Evolutionary conservation across 2,329 filamentous ascomycete genomes (phyloP), one percentile per base, ranked within the genome.

Genomic region (Cordyceps cateniannulata): DNA sequence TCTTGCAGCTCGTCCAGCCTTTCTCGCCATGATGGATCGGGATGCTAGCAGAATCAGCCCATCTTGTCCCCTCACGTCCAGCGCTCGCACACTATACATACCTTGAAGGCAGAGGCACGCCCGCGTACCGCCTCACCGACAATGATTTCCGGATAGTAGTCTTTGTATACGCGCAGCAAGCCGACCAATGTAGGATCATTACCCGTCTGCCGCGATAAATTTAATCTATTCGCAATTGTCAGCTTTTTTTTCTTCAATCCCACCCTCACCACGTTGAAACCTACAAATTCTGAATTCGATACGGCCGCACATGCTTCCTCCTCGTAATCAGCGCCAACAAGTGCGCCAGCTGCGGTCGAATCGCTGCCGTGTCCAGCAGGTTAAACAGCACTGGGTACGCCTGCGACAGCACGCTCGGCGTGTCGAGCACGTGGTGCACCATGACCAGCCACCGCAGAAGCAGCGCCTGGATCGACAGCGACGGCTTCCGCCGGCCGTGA

Each of bases 141-240:
- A 62, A 96, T 90, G 59, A 96, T 90, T 70, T 96, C 91, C 0
- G 91, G 91, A 68, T 93, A 96, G 72, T 93, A 96, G 70, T 93
- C 91, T 70, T 95, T 95, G 76, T 88, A 96, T n/a, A 93, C 85
- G 60, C 88, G 84, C 54, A 96, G 77, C 20, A 96, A 78, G 3
- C 89, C 89, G 42, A 89, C 80, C 40, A 96, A 76, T 56, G 86
- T 82, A 53, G 87, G 88, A 60, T 96, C 91, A 68, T 89, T 88
- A 20, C 87, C 87, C 5, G 79, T 82, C 67, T 85, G 82, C 48
- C 84, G 75, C 3, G 83, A 82, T 38, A 87, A 71, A 42, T 77
- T 77, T 64, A 88, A 76, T 54, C 84, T 87, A 48, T 16, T 2
- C 12, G 10, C 2, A 8, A 12, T 3, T 25, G 51, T 68, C 29